phyloP scores from a whole-genome alignment of 768 basidiomycete genomes.

The Piloderma croceum region DNA sequence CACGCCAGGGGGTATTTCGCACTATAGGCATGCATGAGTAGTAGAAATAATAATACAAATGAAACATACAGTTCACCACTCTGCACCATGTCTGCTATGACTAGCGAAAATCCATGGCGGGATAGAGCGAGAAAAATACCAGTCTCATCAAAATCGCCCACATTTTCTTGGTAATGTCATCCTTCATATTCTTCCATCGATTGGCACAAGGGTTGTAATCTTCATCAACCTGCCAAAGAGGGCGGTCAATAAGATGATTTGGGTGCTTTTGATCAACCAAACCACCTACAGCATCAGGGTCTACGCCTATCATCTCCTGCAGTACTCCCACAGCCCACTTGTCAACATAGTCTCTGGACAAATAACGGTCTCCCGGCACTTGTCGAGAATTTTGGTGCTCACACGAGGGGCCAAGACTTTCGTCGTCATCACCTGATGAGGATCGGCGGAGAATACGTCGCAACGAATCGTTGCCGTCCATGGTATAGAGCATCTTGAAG shows the following conservation, averaged over 20 bases:
- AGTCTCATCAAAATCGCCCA: slow-evolving; percentile 18
- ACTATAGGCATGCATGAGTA: slow-evolving; percentile 4
- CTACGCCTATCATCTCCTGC: neutral
- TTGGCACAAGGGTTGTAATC: slow-evolving; percentile 9
- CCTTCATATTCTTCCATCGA: slow-evolving; percentile 12
- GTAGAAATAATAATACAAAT: neutral
- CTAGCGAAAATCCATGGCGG: slow-evolving; percentile 18
- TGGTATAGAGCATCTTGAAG: slow-evolving; percentile 7
- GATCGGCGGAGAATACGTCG: neutral
- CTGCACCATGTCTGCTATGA: slow-evolving; percentile 19
- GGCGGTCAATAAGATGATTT: neutral
- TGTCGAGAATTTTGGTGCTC: neutral
- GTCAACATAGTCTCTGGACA: neutral
- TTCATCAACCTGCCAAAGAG: neutral
- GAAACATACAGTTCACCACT: slow-evolving; percentile 21
- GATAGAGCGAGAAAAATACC: slow-evolving; percentile 20
- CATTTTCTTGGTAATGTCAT: slow-evolving; percentile 10
- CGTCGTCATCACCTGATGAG: neutral
- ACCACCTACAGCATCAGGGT: neutral
- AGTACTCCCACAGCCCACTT: neutral
- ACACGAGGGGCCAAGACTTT: neutral
- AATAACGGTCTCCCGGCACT: neutral
- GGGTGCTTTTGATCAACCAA: neutral
- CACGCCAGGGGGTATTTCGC: slow-evolving; percentile 14
- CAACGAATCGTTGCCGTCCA: slow-evolving; percentile 9